phyloP scores from a whole-genome alignment of 352 stramenopile genomes.

The Thraustochytrium sp. region DNA sequence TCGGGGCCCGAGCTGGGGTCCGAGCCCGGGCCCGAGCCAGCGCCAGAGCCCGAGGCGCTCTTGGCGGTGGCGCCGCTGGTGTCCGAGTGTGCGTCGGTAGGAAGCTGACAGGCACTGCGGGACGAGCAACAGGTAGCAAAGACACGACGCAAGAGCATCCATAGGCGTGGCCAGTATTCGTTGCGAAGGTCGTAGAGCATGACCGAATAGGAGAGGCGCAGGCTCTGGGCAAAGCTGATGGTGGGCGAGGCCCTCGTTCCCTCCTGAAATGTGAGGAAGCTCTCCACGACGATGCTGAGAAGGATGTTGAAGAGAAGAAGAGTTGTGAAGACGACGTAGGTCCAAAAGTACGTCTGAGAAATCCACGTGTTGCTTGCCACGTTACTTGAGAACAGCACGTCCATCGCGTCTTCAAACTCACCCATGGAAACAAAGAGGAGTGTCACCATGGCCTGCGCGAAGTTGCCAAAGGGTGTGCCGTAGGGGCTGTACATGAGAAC shows the following conservation, averaged over 20 bases:
- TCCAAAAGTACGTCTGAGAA: not conserved
- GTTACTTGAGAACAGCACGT: not conserved
- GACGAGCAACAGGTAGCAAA: not conserved
- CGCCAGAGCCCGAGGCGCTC: no score
- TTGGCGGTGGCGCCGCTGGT: no score
- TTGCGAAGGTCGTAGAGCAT: not conserved
- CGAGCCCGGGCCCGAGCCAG: no score
- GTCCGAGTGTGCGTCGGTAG: no score
- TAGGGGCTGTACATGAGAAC: conserved; percentile 7
- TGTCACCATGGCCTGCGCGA: not conserved
- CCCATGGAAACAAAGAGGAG: conserved; percentile 35
- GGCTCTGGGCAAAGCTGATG: not conserved
- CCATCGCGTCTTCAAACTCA: conserved; percentile 20
- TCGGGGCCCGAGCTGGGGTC: no score
- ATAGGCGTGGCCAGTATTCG: not conserved
- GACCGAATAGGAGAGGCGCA: not conserved
- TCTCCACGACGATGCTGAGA: conserved; percentile 31
- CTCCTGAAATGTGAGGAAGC: not conserved
- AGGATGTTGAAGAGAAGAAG: conserved; percentile 36
- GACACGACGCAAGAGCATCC: not conserved
- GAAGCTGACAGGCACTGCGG: no score
- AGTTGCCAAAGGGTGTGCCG: not conserved
- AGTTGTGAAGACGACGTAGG: conserved; percentile 30
- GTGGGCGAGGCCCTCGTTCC: not conserved
- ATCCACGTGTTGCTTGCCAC: not conserved